phyloP scores from a whole-genome alignment of 768 basidiomycete genomes.

The Cyclocybe aegerita region DNA sequence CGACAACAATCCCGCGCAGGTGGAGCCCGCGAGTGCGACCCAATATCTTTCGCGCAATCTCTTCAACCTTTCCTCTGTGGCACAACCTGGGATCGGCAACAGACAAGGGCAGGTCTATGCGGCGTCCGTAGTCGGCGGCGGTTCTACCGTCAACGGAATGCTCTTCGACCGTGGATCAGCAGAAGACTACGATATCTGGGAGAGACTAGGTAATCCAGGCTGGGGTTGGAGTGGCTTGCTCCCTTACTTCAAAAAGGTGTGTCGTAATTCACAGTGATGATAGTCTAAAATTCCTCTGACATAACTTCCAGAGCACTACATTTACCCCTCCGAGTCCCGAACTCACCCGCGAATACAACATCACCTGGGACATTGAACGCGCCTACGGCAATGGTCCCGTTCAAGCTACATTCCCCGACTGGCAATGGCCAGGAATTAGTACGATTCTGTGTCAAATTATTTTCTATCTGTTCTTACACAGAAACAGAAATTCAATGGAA shows the following conservation, averaged over 20 bases:
- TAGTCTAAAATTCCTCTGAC: not conserved
- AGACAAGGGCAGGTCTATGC: slow-evolving; percentile 3
- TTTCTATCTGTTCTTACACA: not conserved
- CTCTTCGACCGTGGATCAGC: slow-evolving; percentile 8
- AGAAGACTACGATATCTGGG: slow-evolving; percentile 14
- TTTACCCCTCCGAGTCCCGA: slow-evolving; percentile 12
- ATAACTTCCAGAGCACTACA: not conserved
- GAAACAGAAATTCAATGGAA: slow-evolving; percentile 8
- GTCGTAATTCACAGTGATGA: not conserved
- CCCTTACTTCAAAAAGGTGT: slow-evolving; percentile 9
- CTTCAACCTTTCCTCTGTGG: slow-evolving; percentile 1
- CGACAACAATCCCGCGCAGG: slow-evolving; percentile 1
- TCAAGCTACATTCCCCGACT: slow-evolving; percentile 13
- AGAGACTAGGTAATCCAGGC: slow-evolving; percentile 8
- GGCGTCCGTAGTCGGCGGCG: slow-evolving; percentile 11
- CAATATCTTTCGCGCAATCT: not conserved
- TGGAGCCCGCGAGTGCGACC: slow-evolving; percentile 5
- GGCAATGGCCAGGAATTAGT: slow-evolving; percentile 14
- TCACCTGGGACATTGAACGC: slow-evolving; percentile 10
- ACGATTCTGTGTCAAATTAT: not conserved
- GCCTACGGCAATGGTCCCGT: slow-evolving; percentile 11
- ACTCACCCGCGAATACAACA: slow-evolving; percentile 7
- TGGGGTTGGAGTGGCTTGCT: slow-evolving; percentile 10
- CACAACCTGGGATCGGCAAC: not conserved
- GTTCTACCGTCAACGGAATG: slow-evolving; percentile 13